Base-by-base conservation (phyloP, 768 basidiomycete species). In the Piloderma croceum region DNA sequence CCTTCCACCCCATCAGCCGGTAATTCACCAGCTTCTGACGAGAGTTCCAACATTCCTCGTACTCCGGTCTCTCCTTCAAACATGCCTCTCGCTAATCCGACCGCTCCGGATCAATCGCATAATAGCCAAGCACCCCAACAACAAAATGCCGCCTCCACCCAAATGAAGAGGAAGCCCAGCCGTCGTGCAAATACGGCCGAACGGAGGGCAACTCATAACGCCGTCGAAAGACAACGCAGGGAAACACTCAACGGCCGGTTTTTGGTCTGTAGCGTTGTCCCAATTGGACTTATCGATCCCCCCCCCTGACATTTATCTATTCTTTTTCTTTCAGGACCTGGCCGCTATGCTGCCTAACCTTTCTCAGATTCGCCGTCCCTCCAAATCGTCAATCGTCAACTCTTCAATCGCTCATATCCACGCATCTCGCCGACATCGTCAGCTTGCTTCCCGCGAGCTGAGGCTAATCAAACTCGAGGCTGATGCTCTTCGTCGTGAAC, bases 331-430 rank as follows among this genome's bases (percentile, higher is more conserved):
- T n/a, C 54, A 90, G 88, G 89, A 91, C 53, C 86, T 97, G 36
- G 94, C 94, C 44, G 79, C 82, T 6, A 76, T 96, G 27, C 80
- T 98, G 15, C 90, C 94, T 36, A 88, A 92, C 57, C 80, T 96
- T 41, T 85, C 86, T 9, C 78, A 88, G 55, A 86, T 91, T 61
- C 83, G 92, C 48, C 81, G 94, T 22, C 96, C 96, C 1, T 91
- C 88, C 59, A 99, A 99, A 66, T 89, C 89, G 4, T 85, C 88
- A 45, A 97, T 98, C 61, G 93, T 99, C 63, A 96, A 96, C 63
- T 90, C 87, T 24, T 88, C 85, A 33, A 96, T 97, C 59, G 81
- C 90, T 2, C 86, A 90, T 56, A 79, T 92, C 45, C 83, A 86
- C 54, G 76, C 83, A 17, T 84, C 87, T 29, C 79, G 89, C 36